These are phyloP conservation scores for Xylogone sp. DNA, from an alignment of 2,329 filamentous ascomycete species.

Conservation along the genomic window DNA sequence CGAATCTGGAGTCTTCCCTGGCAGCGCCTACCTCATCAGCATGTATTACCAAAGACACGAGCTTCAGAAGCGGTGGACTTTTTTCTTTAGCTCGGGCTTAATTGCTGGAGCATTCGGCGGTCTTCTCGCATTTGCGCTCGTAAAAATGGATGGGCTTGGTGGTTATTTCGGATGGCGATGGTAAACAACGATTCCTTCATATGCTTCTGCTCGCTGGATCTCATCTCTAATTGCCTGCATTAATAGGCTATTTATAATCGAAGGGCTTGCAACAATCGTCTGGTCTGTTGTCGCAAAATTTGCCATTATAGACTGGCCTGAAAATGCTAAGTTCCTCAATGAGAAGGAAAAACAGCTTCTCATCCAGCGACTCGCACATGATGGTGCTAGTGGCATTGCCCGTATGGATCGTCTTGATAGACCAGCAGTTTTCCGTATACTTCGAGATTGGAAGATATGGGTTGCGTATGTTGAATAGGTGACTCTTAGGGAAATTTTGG, in stretches of 20 bases:
- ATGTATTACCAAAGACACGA: conserved; percentile 45
- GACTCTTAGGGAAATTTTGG: no score
- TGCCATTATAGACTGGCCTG: conserved; percentile 47
- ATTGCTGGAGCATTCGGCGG: conserved; percentile 41
- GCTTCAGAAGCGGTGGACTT: conserved; percentile 40
- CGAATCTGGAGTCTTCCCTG: conserved; percentile 42
- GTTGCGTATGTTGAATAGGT: conserved; percentile 37
- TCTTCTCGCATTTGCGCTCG: conserved; percentile 44
- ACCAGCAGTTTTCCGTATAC: conserved; percentile 25
- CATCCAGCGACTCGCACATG: conserved; percentile 26
- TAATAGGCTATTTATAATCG: conserved; percentile 34
- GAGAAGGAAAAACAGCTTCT: conserved; percentile 34
- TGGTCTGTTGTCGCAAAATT: conserved; percentile 31
- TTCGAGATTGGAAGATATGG: conserved; percentile 36
- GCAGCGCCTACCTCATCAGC: conserved; percentile 37
- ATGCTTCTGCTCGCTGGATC: conserved; percentile 27
- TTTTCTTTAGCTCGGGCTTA: conserved; percentile 39
- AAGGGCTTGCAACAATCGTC: conserved; percentile 36
- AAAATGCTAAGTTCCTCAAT: conserved; percentile 40
- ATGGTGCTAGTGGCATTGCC: conserved; percentile 17
- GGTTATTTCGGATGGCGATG: conserved; percentile 46
- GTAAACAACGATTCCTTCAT: conserved; percentile 19
- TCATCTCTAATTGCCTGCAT: conserved; percentile 33
- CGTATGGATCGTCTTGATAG: conserved; percentile 30
- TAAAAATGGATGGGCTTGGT: conserved; percentile 37